These are phyloP conservation scores for Yamadazyma oceani DNA, from an alignment of 1,139 yeast genomes.

Conservation along the genomic window DNA sequence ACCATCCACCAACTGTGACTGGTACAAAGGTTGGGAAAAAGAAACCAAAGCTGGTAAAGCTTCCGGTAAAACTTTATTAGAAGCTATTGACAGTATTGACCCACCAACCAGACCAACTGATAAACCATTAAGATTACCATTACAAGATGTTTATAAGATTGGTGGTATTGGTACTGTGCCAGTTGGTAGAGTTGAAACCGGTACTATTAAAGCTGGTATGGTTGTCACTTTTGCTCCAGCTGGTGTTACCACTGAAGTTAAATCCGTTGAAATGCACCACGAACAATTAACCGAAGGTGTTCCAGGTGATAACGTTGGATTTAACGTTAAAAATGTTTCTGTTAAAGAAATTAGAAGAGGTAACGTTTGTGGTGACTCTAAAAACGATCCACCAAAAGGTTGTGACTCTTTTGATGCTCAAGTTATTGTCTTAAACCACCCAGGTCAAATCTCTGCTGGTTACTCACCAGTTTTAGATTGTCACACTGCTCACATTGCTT, in stretches of 20 bases:
- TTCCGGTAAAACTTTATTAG: constrained; percentile 85
- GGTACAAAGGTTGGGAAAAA: constrained; percentile 92
- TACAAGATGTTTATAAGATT: constrained; percentile 90
- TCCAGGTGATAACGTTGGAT: constrained; percentile 97
- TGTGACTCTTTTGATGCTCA: constrained; percentile 85
- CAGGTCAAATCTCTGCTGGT: constrained; percentile 92
- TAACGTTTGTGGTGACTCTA: constrained; percentile 94
- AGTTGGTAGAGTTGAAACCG: constrained; percentile 93
- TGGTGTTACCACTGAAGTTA: constrained; percentile 90
- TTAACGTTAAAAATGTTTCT: constrained; percentile 94
- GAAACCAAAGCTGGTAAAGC: constrained; percentile 78
- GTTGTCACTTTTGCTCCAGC: constrained; percentile 89
- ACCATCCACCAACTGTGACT: constrained; percentile 76
- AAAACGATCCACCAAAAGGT: constrained; percentile 90
- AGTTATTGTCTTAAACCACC: constrained; percentile 89
- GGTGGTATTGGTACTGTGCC: constrained; percentile 95
- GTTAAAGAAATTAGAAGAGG: constrained; percentile 94
- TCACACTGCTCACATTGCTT: constrained; percentile 95
- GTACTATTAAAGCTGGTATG: constrained; percentile 90
- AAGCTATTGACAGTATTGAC: constrained; percentile 85
- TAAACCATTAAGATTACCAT: constrained; percentile 89
- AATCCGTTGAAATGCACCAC: constrained; percentile 94
- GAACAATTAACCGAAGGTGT: constrained; percentile 81
- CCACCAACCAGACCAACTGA: constrained; percentile 85
- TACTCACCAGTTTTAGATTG: constrained; percentile 93